Conservation (phyloP, 78 protist species). For the Guillardia theta region DNA sequence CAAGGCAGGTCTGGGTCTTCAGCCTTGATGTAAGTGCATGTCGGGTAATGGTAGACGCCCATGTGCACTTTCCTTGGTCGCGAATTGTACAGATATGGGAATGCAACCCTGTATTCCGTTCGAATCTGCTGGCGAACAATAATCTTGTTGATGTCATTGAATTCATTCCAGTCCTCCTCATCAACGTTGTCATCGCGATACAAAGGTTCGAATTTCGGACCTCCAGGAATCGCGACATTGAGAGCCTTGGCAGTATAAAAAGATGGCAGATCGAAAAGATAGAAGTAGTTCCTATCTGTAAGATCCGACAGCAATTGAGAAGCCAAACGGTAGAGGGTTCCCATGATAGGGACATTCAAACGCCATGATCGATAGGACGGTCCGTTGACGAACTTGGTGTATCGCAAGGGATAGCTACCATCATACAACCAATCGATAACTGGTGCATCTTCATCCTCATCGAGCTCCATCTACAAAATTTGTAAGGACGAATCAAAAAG, state of each 20-base stretch:
- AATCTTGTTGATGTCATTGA: constrained; percentile 97
- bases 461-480: constrained; percentile 85
- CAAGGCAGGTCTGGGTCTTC: constrained; percentile 95
- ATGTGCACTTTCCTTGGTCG: constrained; percentile 85
- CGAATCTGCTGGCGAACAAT: constrained; percentile 94
- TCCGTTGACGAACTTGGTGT: constrained; percentile 86
- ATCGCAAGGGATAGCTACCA: constrained; percentile 78
- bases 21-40: constrained; percentile 77
- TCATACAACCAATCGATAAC: constrained; percentile 98
- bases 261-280: constrained; percentile 90
- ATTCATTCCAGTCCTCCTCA: constrained; percentile 88
- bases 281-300: constrained; percentile 92
- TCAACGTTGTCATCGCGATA: constrained; percentile 85
- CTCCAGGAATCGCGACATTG: constrained; percentile 98
- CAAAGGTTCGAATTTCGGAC: constrained; percentile 99
- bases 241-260: constrained; percentile 99
- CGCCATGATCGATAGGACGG: constrained; percentile 85
- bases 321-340: constrained; percentile 89
- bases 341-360: constrained; percentile 86
- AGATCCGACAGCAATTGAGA: constrained; percentile 89
- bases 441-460: constrained; percentile 91
- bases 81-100: constrained; percentile 96
- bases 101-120: constrained; percentile 97
- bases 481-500: neutral
- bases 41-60: constrained; percentile 87